Percentiles rank a stretch among this genome's conserved stretches.
phyloP scores from a whole-genome alignment of 345 rosid genomes.

The Salix purpurea region DNA sequence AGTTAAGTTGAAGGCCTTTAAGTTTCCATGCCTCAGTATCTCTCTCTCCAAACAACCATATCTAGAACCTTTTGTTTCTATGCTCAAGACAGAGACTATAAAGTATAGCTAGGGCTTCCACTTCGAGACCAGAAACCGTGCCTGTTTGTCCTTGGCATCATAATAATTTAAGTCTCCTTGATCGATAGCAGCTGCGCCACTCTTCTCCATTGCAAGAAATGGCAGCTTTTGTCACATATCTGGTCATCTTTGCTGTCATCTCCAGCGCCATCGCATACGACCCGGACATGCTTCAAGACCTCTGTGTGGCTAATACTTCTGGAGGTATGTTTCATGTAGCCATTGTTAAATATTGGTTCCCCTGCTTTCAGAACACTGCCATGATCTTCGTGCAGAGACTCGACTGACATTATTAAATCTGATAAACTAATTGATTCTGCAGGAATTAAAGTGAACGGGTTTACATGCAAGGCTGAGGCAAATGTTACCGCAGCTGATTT shows the following conservation, averaged over 20 bases:
- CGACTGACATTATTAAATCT: not conserved
- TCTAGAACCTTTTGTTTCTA: not conserved
- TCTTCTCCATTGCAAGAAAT: not conserved
- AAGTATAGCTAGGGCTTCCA: not conserved
- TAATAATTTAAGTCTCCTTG: not conserved
- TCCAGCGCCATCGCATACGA: conserved; percentile 13
- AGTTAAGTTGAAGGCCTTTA: not conserved
- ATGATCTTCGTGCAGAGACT: not conserved
- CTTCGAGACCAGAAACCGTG: not conserved
- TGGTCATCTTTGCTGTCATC: conserved; percentile 9
- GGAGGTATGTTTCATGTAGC: conserved; percentile 5
- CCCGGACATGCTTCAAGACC: conserved; percentile 32
- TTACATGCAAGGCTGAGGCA: conserved; percentile 22
- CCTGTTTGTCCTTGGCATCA: not conserved
- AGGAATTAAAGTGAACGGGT: conserved; percentile 25
- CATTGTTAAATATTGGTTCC: not conserved
- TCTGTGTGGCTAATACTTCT: conserved; percentile 23
- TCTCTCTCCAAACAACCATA: conserved; percentile 1
- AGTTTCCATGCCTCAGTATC: not conserved
- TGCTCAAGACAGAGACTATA: not conserved
- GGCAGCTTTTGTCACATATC: conserved; percentile 5
- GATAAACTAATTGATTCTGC: not conserved
- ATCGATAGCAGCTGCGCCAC: not conserved
- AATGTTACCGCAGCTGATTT: conserved; percentile 23
- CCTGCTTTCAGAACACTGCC: not conserved